Conservation (phyloP, 345 rosid genomes). For the Ceriops zippeliana region DNA sequence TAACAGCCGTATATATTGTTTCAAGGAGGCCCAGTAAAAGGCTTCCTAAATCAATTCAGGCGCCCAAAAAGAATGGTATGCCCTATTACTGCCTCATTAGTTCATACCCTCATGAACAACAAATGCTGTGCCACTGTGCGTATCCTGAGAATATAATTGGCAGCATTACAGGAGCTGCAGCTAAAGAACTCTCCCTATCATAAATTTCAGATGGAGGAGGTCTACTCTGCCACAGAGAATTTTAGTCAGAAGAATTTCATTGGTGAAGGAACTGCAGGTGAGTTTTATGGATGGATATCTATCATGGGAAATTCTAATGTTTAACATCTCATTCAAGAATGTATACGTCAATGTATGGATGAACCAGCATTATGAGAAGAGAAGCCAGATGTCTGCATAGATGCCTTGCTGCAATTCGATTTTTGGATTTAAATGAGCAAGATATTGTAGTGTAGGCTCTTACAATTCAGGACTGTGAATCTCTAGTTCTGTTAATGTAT, state of each 20-base stretch:
- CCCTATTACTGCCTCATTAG: background rate
- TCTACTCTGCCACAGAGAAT: slow-evolving; percentile 38
- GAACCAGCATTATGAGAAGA: background rate
- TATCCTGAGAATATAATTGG: slow-evolving; percentile 6
- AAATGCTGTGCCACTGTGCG: background rate
- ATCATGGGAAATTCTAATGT: background rate
- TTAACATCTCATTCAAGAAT: background rate
- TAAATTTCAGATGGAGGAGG: slow-evolving; percentile 26
- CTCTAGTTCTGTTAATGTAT: background rate
- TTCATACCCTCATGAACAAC: background rate
- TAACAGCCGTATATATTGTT: background rate
- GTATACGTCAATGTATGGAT: background rate
- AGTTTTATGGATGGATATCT: slow-evolving; percentile 1
- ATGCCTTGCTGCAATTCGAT: background rate
- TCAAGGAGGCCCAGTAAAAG: slow-evolving; percentile 3
- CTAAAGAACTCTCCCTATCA: slow-evolving; percentile 32
- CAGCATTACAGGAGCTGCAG: slow-evolving; percentile 31
- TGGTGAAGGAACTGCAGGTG: slow-evolving; percentile 57
- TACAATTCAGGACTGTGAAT: background rate
- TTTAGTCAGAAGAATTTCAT: slow-evolving; percentile 37
- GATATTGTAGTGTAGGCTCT: too few relatives aligned
- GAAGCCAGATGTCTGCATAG: background rate
- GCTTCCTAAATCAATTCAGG: background rate
- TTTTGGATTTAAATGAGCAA: too few relatives aligned
- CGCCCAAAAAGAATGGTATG: slow-evolving; percentile 20